Evolutionary conservation across 179 eudicot genomes (phyloP).

Genomic region (Spergularia azorica): DNA sequence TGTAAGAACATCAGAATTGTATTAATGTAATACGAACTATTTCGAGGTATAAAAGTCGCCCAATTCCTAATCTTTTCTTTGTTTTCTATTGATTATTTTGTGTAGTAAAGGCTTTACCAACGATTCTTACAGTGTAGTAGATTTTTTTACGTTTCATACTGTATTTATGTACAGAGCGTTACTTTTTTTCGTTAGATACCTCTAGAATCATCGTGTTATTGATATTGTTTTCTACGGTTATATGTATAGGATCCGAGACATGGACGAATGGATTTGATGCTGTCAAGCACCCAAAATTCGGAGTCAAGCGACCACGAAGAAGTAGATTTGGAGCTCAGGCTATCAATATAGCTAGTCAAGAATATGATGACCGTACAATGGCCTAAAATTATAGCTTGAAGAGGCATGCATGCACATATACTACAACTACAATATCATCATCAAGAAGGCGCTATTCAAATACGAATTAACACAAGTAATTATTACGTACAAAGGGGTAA

Average conservation of each 20-base stretch:
- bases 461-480: not conserved
- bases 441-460: not conserved
- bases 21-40: not conserved
- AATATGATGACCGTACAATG: not conserved
- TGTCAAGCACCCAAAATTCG: conserved; percentile 53
- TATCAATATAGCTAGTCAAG: conserved; percentile 34
- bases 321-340: conserved; percentile 76
- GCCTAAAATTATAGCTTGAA: too few relatives aligned
- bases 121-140: too few relatives aligned
- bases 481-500: not conserved
- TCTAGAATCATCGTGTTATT: not conserved
- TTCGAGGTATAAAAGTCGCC: conserved; percentile 22
- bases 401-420: not conserved
- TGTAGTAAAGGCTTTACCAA: not conserved
- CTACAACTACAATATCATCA: not conserved
- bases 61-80: not conserved
- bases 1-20: conserved; percentile 29
- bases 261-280: conserved; percentile 40
- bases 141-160: not conserved
- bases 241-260: conserved; percentile 40
- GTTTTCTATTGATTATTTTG: not conserved
- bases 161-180: too few relatives aligned
- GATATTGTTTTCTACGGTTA: not conserved
- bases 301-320: conserved; percentile 60
- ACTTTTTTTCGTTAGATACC: not conserved